phyloP scores from a whole-genome alignment of 495 filamentous ascomycete genomes.

The Darksidea phi region DNA sequence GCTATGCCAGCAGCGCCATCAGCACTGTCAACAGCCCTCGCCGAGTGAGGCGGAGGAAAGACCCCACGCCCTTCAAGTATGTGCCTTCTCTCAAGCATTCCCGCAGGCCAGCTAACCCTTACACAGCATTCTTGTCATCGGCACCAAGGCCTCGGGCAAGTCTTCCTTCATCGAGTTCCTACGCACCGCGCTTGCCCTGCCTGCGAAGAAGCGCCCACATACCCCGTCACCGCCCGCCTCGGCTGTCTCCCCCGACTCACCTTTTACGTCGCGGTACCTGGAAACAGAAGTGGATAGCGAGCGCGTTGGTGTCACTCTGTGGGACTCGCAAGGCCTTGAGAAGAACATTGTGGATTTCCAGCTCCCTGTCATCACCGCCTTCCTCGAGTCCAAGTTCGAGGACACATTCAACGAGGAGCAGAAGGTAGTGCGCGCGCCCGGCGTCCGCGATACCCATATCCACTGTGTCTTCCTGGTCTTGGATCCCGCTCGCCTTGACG shows the following conservation, averaged over 20 bases:
- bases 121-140: constrained; percentile 83
- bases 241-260: constrained; percentile 47
- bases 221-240: constrained; percentile 37
- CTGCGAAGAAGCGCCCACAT: constrained; percentile 65
- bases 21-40: constrained; percentile 94
- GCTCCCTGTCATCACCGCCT: constrained; percentile 82
- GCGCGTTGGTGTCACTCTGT: constrained; percentile 87
- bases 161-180: constrained; percentile 97
- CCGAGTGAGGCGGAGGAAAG: constrained; percentile 87
- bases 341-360: constrained; percentile 92
- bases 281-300: constrained; percentile 95
- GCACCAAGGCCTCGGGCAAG: constrained; percentile 86
- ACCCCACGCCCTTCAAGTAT: constrained; percentile 98
- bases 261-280: constrained; percentile 79
- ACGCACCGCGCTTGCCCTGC: constrained; percentile 74
- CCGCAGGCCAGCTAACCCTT: constrained; percentile 14
- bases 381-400: constrained; percentile 97
- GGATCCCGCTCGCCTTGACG: constrained; percentile 82
- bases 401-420: constrained; percentile 97
- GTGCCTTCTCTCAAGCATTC: constrained; percentile 39
- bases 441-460: constrained; percentile 93
- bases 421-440: constrained; percentile 90
- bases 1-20: constrained; percentile 88
- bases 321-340: constrained; percentile 93
- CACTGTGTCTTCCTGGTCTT: constrained; percentile 93